phyloP scores from a whole-genome alignment of 23 red algal genomes.

The Gracilariopsis chorda region DNA sequence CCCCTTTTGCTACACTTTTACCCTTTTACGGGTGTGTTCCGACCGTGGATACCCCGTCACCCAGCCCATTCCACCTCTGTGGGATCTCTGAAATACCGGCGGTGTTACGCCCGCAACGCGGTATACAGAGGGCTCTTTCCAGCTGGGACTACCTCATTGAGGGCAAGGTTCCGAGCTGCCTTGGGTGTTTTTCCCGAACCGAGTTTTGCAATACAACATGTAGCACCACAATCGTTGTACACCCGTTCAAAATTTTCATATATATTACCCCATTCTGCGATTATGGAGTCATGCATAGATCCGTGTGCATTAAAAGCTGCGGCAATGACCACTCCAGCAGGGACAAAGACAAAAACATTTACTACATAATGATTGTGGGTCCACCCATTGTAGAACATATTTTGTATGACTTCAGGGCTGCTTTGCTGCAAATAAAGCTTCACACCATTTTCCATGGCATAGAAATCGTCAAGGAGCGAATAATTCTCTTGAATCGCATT shows the following conservation, averaged over 20 bases:
- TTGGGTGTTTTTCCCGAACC: too few relatives aligned
- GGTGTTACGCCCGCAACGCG: too few relatives aligned
- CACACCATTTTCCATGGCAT: neutral
- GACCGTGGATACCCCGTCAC: too few relatives aligned
- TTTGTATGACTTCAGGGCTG: neutral
- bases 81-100: too few relatives aligned
- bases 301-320: neutral
- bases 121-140: too few relatives aligned
- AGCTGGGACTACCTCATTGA: too few relatives aligned
- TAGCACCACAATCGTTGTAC: neutral
- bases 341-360: conserved; percentile 17
- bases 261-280: neutral
- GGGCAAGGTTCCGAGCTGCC: too few relatives aligned
- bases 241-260: neutral
- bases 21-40: too few relatives aligned
- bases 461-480: neutral
- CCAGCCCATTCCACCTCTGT: too few relatives aligned
- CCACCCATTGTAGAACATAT: conserved; percentile 37
- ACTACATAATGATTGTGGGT: conserved; percentile 26
- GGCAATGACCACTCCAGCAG: neutral
- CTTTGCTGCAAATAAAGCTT: conserved; percentile 5
- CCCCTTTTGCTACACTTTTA: too few relatives aligned
- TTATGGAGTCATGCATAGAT: neutral
- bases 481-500: neutral
- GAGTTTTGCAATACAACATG: too few relatives aligned